Evolutionary conservation across 2,329 filamentous ascomycete genomes (phyloP).

Genomic region (Colletotrichum somersetense): DNA sequence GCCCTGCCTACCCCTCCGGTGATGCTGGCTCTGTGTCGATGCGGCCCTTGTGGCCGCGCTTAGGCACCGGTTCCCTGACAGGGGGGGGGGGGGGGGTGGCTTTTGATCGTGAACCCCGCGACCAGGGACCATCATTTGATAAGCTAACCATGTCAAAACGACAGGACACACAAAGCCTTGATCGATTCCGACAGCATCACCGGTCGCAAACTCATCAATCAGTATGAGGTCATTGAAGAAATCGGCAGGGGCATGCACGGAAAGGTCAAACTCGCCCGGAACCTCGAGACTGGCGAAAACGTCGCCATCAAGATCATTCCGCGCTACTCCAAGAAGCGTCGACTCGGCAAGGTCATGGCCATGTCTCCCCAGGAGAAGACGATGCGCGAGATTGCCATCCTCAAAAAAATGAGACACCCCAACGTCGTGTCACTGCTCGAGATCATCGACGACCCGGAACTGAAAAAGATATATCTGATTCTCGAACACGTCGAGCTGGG

Average conservation of each 20-base stretch:
- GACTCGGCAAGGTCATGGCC: conserved; percentile 84
- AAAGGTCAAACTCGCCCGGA: conserved; percentile 95
- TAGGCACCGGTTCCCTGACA: conserved; percentile 7
- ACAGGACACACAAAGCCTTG: conserved; percentile 87
- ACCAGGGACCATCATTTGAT: conserved; percentile 26
- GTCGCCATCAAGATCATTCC: conserved; percentile 99
- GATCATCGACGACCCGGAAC: conserved; percentile 95
- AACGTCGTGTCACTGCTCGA: conserved; percentile 96
- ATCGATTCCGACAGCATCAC: conserved; percentile 91
- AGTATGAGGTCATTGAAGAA: conserved; percentile 97
- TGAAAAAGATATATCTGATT: conserved; percentile 98
- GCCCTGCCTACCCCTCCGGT: background rate
- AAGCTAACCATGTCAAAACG: conserved; percentile 23
- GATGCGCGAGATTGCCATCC: conserved; percentile 95
- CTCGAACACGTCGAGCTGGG: conserved; percentile 95
- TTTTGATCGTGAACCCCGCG: conserved; percentile 7
- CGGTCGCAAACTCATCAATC: conserved; percentile 95
- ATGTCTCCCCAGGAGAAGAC: conserved; percentile 80
- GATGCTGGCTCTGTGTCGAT: background rate
- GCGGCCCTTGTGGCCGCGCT: conserved; percentile 5
- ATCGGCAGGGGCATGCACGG: conserved; percentile 96
- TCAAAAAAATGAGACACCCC: conserved; percentile 98
- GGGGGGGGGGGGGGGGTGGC: background rate
- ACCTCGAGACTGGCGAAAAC: conserved; percentile 79
- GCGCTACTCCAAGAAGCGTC: conserved; percentile 91